These are phyloP conservation scores for Phaeosphaeria sp. DNA, from an alignment of 2,329 filamentous ascomycete genomes.

Conservation along the genomic window DNA sequence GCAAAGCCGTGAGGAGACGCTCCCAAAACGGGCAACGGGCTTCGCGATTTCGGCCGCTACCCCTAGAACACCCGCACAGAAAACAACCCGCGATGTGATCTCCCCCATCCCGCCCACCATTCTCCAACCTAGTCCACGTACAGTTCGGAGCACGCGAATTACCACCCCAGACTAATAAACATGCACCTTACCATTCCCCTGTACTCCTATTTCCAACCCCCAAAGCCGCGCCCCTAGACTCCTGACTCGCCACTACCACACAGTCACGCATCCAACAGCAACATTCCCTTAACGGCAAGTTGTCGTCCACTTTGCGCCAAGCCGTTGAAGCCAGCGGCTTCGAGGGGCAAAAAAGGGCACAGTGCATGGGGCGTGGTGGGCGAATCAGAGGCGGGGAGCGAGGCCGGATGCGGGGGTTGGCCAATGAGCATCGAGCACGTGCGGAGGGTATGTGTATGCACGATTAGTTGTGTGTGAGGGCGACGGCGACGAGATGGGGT, in stretches of 20 bases:
- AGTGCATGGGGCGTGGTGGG: constrained; percentile 5
- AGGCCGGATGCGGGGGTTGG: constrained; percentile 2
- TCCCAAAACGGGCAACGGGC: neutral
- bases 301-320: neutral
- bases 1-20: neutral
- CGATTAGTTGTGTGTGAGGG: constrained; percentile 10
- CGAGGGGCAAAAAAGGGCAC: constrained; percentile 15
- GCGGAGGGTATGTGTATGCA: constrained; percentile 8
- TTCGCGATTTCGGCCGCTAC: neutral
- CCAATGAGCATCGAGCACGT: constrained; percentile 2
- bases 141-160: no score
- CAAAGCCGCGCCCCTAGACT: neutral
- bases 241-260: neutral
- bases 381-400: constrained; percentile 9
- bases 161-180: neutral
- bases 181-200: neutral
- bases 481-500: constrained; percentile 1
- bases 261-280: neutral
- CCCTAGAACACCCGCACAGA: constrained; percentile 1
- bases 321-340: constrained; percentile 1
- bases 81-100: neutral
- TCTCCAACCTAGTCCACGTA: neutral
- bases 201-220: neutral
- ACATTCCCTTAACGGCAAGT: constrained; percentile 7
- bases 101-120: neutral